A percentile compares a stretch with the other conserved stretches of the same genome.
phyloP scores from a whole-genome alignment of 495 filamentous ascomycete genomes.

The Hypoxylon perforatum region DNA sequence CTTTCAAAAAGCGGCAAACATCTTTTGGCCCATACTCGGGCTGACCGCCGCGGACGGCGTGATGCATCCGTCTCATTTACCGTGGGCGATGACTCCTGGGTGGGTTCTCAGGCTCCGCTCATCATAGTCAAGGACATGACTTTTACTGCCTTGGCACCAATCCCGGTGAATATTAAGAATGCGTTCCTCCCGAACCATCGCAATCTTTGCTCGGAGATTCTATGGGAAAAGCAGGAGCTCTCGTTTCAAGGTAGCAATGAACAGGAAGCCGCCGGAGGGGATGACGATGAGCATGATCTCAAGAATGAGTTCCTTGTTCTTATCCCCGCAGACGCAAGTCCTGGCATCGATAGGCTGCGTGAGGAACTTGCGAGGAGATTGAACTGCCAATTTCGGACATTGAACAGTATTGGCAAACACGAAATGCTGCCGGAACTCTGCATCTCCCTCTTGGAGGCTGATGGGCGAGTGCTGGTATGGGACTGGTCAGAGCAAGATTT shows the following conservation, averaged over 20 bases:
- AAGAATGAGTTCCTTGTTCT: slow-evolving; percentile 18
- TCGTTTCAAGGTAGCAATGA: neutral
- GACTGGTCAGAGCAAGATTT: slow-evolving; percentile 39
- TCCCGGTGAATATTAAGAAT: slow-evolving; percentile 1
- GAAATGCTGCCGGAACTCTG: slow-evolving; percentile 24
- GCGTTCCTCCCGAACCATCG: slow-evolving; percentile 46
- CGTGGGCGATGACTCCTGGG: slow-evolving; percentile 30
- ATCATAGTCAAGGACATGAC: slow-evolving; percentile 34
- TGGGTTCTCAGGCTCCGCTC: slow-evolving; percentile 1
- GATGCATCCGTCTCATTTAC: slow-evolving; percentile 27
- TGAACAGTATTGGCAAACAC: slow-evolving; percentile 8
- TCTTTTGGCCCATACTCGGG: slow-evolving; percentile 18
- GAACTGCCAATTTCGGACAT: slow-evolving; percentile 26
- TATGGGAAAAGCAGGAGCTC: slow-evolving; percentile 41
- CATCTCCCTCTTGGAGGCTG: slow-evolving; percentile 44
- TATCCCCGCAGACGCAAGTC: slow-evolving; percentile 2
- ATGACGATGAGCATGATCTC: neutral
- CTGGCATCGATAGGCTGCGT: neutral
- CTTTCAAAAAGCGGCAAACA: slow-evolving; percentile 17
- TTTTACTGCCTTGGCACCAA: slow-evolving; percentile 25
- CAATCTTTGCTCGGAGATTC: slow-evolving; percentile 45
- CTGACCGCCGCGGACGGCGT: slow-evolving; percentile 12
- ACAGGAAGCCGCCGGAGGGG: neutral
- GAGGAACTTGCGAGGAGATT: slow-evolving; percentile 6
- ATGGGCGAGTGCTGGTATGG: slow-evolving; percentile 31